These are phyloP conservation scores for Hibiscus trionum DNA, from an alignment of 345 rosid genomes.

Conservation along the genomic window DNA sequence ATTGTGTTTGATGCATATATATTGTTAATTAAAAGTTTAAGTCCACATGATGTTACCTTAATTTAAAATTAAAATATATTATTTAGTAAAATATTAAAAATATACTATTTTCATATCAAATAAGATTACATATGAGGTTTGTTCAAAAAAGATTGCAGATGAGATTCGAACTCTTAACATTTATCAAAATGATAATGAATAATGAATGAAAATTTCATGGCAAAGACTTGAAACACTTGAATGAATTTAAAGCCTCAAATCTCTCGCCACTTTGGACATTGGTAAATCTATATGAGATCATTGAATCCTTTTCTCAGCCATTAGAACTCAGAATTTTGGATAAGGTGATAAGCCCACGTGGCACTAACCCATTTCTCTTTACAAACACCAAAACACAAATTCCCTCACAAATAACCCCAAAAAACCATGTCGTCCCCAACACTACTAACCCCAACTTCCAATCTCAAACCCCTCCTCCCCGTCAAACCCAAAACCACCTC, in stretches of 20 bases:
- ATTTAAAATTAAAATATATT: too few relatives aligned
- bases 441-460: slow-evolving; percentile 51
- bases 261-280: not conserved
- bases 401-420: slow-evolving; percentile 7
- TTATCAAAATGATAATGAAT: too few relatives aligned
- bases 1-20: too few relatives aligned
- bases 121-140: too few relatives aligned
- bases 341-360: slow-evolving; percentile 96
- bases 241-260: not conserved
- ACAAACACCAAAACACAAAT: slow-evolving; percentile 5
- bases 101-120: too few relatives aligned
- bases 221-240: not conserved
- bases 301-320: slow-evolving; percentile 36
- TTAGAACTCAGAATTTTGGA: slow-evolving; percentile 26
- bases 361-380: slow-evolving; percentile 28
- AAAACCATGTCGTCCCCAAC: slow-evolving; percentile 64
- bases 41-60: too few relatives aligned
- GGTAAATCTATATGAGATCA: not conserved
- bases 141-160: too few relatives aligned
- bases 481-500: slow-evolving; percentile 17
- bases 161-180: too few relatives aligned
- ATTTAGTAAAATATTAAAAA: too few relatives aligned
- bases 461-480: slow-evolving; percentile 24
- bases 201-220: not conserved
- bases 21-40: too few relatives aligned